phyloP scores from a whole-genome alignment of 805 yeast genomes.

The Nakazawaea laoshanensis region DNA sequence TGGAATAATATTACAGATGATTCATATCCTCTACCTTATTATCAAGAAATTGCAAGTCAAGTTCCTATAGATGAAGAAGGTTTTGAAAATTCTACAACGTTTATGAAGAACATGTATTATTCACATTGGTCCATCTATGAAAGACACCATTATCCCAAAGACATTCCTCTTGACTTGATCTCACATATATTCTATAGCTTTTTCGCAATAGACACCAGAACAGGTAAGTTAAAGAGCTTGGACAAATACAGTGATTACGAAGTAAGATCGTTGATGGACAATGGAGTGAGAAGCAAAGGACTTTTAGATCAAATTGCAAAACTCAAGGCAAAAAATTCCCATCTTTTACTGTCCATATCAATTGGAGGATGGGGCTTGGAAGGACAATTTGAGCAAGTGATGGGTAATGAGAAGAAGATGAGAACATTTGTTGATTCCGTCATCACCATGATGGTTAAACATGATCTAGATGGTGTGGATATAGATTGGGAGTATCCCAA shows the following conservation, averaged over 20 bases:
- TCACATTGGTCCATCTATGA: conserved; percentile 66
- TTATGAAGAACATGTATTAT: conserved; percentile 27
- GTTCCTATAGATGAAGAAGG: no score
- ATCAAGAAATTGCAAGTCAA: no score
- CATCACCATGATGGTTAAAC: conserved; percentile 34
- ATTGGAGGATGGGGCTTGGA: conserved; percentile 72
- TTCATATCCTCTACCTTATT: no score
- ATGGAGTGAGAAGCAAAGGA: conserved; percentile 14
- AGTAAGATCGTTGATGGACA: conserved; percentile 14
- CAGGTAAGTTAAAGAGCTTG: conserved; percentile 46
- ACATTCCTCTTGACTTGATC: conserved; percentile 46
- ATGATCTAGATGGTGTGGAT: conserved; percentile 85
- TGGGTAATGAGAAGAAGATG: conserved; percentile 19
- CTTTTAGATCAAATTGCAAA: conserved; percentile 21
- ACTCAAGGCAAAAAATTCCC: conserved; percentile 16
- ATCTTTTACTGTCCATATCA: conserved; percentile 56
- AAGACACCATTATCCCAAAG: conserved; percentile 48
- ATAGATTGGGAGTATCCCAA: conserved; percentile 92
- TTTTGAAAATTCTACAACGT: not conserved
- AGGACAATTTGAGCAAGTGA: conserved; percentile 28
- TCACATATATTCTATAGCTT: conserved; percentile 80
- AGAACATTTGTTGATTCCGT: conserved; percentile 41
- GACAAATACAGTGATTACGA: conserved; percentile 65
- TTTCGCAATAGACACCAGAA: conserved; percentile 41
- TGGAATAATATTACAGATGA: no score